A percentile compares a stretch with the other conserved stretches of the same genome.
These are phyloP conservation scores for Rhizopogon rudus DNA, from an alignment of 768 basidiomycete genomes.

Conservation along the genomic window DNA sequence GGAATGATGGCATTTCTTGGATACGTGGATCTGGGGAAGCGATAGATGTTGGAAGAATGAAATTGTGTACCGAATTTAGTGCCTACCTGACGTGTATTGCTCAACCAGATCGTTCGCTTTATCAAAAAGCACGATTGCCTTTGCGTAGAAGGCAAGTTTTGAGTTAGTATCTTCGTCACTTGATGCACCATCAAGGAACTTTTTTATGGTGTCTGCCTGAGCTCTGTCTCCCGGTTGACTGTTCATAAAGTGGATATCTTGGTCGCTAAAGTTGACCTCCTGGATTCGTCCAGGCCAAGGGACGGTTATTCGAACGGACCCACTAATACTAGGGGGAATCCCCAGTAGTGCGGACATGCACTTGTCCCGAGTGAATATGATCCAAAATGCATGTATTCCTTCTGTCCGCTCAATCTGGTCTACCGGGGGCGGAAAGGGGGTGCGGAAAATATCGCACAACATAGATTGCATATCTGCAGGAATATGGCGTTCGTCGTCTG, in stretches of 20 bases:
- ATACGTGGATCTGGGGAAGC: background rate
- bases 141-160: conserved; percentile 16
- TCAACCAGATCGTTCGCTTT: conserved; percentile 24
- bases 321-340: conserved; percentile 22
- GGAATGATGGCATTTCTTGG: conserved; percentile 34
- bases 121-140: conserved; percentile 30
- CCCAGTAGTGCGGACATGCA: conserved; percentile 25
- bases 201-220: conserved; percentile 6
- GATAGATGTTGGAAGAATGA: background rate
- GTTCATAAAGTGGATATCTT: conserved; percentile 13
- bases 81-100: conserved; percentile 25
- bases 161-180: conserved; percentile 2
- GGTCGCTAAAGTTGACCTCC: background rate
- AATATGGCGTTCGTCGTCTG: background rate
- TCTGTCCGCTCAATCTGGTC: conserved; percentile 33
- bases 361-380: conserved; percentile 29
- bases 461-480: background rate
- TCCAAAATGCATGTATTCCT: conserved; percentile 36
- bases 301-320: conserved; percentile 29
- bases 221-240: conserved; percentile 1
- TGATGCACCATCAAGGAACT: conserved; percentile 12
- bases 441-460: background rate
- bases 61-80: background rate
- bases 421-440: conserved; percentile 23
- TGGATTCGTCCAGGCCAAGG: conserved; percentile 34